Evolutionary conservation across 1,284 basidiomycete genomes (phyloP).

Genomic region (Sporisorium scitamineum): DNA sequence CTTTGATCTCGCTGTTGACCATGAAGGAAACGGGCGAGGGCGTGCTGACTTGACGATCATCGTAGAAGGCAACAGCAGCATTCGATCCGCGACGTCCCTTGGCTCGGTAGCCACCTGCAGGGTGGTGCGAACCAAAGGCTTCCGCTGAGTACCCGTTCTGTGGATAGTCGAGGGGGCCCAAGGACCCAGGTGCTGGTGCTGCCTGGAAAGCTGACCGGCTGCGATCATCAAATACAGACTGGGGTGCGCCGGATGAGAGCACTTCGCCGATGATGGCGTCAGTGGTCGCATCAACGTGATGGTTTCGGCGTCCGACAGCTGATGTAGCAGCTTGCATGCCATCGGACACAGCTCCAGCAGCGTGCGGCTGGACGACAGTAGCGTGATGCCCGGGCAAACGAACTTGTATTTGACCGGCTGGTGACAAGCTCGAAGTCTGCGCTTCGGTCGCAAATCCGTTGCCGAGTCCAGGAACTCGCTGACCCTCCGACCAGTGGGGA

Average conservation of each 20-base stretch:
- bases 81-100: conserved; percentile 46
- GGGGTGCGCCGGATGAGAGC: conserved; percentile 31
- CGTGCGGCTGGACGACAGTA: conserved; percentile 32
- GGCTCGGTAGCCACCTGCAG: conserved; percentile 22
- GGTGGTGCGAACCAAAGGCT: conserved; percentile 21
- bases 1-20: conserved; percentile 63
- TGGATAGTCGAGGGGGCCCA: conserved; percentile 48
- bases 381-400: conserved; percentile 42
- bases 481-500: conserved; percentile 30
- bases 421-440: conserved; percentile 11
- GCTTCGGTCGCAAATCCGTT: conserved; percentile 7
- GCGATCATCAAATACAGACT: conserved; percentile 31
- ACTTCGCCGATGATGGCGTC: conserved; percentile 51
- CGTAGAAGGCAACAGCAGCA: conserved; percentile 53
- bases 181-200: conserved; percentile 26
- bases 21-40: conserved; percentile 63
- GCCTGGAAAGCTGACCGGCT: conserved; percentile 27
- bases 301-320: conserved; percentile 5
- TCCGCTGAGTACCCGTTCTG: conserved; percentile 35
- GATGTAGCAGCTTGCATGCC: conserved; percentile 16
- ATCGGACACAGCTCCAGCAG: conserved; percentile 8
- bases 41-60: conserved; percentile 41
- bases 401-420: conserved; percentile 39
- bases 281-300: conserved; percentile 31
- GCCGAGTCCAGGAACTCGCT: conserved; percentile 9